Evolutionary conservation across 129 eudicot species (phyloP).

Genomic region (Artemisia argyi): DNA sequence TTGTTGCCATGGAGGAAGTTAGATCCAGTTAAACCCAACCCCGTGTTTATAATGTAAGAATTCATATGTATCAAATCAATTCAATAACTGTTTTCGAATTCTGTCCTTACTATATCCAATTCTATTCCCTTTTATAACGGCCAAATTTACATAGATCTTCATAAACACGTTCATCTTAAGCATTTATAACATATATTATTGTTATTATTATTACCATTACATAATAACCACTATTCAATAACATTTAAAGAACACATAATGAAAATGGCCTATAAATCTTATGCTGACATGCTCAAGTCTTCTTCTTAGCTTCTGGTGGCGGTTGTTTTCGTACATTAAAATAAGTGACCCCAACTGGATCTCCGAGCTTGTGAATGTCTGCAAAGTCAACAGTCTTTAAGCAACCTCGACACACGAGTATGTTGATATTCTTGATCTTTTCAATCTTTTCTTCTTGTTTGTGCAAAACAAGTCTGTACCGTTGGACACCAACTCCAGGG

Average conservation of each 20-base stretch:
- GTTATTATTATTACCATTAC: not conserved
- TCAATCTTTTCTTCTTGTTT: not conserved
- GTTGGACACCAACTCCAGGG: slow-evolving; percentile 24
- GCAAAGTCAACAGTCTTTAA: slow-evolving; percentile 18
- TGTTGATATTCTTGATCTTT: not conserved
- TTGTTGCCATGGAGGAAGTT: slow-evolving; percentile 63
- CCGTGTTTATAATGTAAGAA: slow-evolving; percentile 22
- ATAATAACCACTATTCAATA: not conserved
- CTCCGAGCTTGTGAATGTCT: slow-evolving; percentile 9
- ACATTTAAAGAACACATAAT: not conserved
- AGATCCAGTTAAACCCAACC: slow-evolving; percentile 44
- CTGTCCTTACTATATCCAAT: not conserved
- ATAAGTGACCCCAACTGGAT: slow-evolving; percentile 20
- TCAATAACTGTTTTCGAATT: slow-evolving; percentile 4
- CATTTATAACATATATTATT: not conserved
- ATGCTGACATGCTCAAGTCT: not conserved
- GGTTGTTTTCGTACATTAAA: slow-evolving; percentile 24
- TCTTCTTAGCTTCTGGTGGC: not conserved
- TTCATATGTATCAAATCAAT: slow-evolving; percentile 9
- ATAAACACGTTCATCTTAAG: not conserved
- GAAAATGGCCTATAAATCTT: not conserved
- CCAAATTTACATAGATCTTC: not conserved
- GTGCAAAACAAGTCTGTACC: slow-evolving; percentile 16
- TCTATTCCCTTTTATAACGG: not conserved
- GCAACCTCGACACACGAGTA: slow-evolving; percentile 5